These are phyloP conservation scores for Termitomyces sp. DNA, from an alignment of 768 basidiomycete species.

Conservation along the genomic window DNA sequence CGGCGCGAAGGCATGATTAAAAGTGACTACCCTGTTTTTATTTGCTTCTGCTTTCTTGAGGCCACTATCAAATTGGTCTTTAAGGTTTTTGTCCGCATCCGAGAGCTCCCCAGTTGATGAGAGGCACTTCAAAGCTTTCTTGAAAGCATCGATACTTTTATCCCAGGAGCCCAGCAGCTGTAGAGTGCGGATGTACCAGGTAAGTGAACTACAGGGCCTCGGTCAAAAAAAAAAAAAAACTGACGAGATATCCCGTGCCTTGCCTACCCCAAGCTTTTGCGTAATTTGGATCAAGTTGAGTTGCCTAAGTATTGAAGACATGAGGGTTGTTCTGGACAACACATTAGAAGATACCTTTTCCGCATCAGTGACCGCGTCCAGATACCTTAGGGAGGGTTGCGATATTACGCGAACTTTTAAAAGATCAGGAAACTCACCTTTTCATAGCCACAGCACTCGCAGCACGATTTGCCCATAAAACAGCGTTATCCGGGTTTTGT, in stretches of 20 bases:
- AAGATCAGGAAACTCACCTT: constrained; percentile 17
- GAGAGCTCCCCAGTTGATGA: constrained; percentile 21
- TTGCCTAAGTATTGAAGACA: constrained; percentile 22
- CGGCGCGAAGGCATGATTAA: not conserved
- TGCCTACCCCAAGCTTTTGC: constrained; percentile 37
- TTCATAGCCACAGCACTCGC: constrained; percentile 32
- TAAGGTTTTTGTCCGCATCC: constrained; percentile 25
- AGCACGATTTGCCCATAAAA: constrained; percentile 40
- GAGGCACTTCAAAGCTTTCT: constrained; percentile 26
- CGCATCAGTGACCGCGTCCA: constrained; percentile 26
- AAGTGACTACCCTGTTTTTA: not conserved
- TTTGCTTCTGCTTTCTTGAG: constrained; percentile 19
- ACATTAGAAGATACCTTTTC: constrained; percentile 16
- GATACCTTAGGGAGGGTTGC: constrained; percentile 16
- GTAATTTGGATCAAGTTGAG: constrained; percentile 31
- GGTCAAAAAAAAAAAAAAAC: not conserved
- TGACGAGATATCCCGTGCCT: constrained; percentile 26
- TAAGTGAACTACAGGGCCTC: not conserved
- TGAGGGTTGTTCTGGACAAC: not conserved
- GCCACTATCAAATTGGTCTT: constrained; percentile 25
- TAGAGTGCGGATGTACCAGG: not conserved
- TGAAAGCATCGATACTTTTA: constrained; percentile 20
- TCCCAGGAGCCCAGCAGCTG: constrained; percentile 19
- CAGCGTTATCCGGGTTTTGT: constrained; percentile 29
- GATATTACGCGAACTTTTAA: not conserved